Percentiles rank a stretch among this genome's conserved stretches.
These are phyloP conservation scores for Paulownia fortunei DNA, from an alignment of 257 asterid genomes.

Conservation along the genomic window DNA sequence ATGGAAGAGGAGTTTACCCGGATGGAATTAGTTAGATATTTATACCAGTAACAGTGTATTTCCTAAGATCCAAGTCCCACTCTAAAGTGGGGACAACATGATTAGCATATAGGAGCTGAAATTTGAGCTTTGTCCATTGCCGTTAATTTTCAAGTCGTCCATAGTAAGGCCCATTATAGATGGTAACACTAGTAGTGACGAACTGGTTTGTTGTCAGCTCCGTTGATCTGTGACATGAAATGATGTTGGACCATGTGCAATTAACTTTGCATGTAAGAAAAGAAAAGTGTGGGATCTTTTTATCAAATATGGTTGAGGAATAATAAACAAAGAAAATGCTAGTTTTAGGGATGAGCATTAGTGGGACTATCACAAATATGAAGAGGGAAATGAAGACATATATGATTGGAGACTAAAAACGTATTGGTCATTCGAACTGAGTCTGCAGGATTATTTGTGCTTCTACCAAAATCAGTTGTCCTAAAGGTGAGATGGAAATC, in stretches of 20 bases:
- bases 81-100: background rate
- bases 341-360: no score
- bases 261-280: background rate
- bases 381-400: background rate
- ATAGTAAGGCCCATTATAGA: background rate
- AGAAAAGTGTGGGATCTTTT: background rate
- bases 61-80: background rate
- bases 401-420: background rate
- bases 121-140: background rate
- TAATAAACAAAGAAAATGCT: no score
- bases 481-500: no score
- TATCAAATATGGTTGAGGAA: background rate
- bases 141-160: background rate
- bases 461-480: background rate
- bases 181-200: background rate
- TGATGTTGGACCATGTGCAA: background rate
- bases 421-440: no score
- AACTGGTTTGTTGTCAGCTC: background rate
- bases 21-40: background rate
- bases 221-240: background rate
- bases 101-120: background rate
- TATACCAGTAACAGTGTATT: background rate
- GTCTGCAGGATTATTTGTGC: background rate
- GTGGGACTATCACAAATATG: background rate
- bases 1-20: background rate